Percentiles rank a stretch among this genome's conserved stretches.
These are phyloP conservation scores for Friedmanniomyces endolithicus DNA, from an alignment of 495 filamentous ascomycete species.

Conservation along the genomic window DNA sequence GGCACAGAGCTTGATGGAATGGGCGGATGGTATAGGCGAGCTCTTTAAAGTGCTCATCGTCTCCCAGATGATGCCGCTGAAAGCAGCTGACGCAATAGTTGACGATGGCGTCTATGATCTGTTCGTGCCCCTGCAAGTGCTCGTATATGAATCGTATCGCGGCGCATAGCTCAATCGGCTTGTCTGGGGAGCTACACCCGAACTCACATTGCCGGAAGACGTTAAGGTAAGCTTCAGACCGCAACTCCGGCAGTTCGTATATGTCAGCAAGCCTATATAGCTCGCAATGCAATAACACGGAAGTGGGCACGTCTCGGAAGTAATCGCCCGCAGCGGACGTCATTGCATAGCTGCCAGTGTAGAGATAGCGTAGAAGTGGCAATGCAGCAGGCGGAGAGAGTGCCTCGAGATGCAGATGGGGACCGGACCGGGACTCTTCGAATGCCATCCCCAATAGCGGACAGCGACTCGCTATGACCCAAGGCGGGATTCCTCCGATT, in stretches of 20 bases:
- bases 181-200: conserved; percentile 17
- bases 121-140: conserved; percentile 16
- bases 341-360: conserved; percentile 21
- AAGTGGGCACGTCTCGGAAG: conserved; percentile 10
- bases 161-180: conserved; percentile 23
- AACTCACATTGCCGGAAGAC: conserved; percentile 24
- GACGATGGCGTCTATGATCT: conserved; percentile 22
- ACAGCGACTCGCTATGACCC: conserved; percentile 16
- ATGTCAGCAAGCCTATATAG: conserved; percentile 25
- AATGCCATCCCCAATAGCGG: conserved; percentile 24
- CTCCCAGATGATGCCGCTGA: conserved; percentile 19
- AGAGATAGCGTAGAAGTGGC: conserved; percentile 27
- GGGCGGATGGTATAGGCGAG: conserved; percentile 18
- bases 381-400: not conserved
- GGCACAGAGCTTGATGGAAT: conserved; percentile 26
- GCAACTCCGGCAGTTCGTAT: conserved; percentile 23
- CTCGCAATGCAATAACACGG: conserved; percentile 24
- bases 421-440: conserved; percentile 23
- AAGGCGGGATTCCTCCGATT: conserved; percentile 18
- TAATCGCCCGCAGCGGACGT: not conserved
- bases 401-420: conserved; percentile 15
- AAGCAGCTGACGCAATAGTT: conserved; percentile 29
- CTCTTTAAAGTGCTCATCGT: conserved; percentile 19
- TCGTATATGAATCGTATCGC: conserved; percentile 26
- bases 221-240: conserved; percentile 19